These are phyloP conservation scores for Malassezia obtusa DNA, from an alignment of 1,284 basidiomycete genomes.

Conservation along the genomic window DNA sequence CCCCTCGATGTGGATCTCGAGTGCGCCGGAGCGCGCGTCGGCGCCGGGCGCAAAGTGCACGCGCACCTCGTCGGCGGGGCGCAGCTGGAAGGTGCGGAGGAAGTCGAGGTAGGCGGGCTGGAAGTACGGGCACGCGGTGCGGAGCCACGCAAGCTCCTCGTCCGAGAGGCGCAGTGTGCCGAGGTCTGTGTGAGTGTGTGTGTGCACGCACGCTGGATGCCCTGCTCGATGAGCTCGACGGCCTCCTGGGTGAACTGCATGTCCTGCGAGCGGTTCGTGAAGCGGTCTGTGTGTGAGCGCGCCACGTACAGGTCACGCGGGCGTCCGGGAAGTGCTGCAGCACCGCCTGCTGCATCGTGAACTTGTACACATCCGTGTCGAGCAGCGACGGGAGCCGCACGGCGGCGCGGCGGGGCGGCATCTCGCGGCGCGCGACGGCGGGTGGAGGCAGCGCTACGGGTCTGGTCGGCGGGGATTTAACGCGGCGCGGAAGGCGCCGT, in stretches of 20 bases:
- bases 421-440: not conserved
- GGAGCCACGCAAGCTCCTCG: conserved; percentile 64
- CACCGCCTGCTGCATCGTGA: conserved; percentile 95
- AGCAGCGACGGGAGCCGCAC: conserved; percentile 57
- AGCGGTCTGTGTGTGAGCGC: conserved; percentile 54
- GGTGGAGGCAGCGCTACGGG: too few species aligned
- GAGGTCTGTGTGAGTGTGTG: conserved; percentile 55
- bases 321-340: conserved; percentile 66
- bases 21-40: conserved; percentile 28
- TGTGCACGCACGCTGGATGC: conserved; percentile 52
- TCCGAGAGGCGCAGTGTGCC: conserved; percentile 57
- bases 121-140: conserved; percentile 66
- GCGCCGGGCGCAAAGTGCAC: conserved; percentile 57
- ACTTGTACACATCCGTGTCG: conserved; percentile 95
- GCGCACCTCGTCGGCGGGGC: conserved; percentile 65
- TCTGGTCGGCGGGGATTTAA: too few species aligned
- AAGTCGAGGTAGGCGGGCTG: conserved; percentile 65
- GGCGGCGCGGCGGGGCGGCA: not conserved
- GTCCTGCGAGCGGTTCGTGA: conserved; percentile 70
- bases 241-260: conserved; percentile 64
- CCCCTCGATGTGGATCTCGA: conserved; percentile 67
- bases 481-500: conserved; percentile 53
- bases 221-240: conserved; percentile 57
- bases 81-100: conserved; percentile 62
- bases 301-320: conserved; percentile 47